phyloP scores from a whole-genome alignment of 805 yeast species.

The Debaryomyces prosopidis region DNA sequence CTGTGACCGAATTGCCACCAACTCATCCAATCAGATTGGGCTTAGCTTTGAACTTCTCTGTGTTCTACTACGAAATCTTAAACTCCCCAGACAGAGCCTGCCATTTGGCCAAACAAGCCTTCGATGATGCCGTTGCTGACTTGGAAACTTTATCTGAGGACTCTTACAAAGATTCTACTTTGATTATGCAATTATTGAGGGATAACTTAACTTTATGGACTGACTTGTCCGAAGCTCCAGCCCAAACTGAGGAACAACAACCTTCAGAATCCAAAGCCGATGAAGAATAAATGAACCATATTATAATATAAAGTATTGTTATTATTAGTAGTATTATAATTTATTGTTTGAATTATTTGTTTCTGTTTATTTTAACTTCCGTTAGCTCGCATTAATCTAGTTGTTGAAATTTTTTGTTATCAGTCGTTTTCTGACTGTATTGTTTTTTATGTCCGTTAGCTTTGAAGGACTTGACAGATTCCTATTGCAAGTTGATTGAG shows the following conservation, averaged over 20 bases:
- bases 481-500: not conserved
- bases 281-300: conserved; percentile 16
- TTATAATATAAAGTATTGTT: conserved; percentile 1
- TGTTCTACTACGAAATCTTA: conserved; percentile 96
- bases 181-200: conserved; percentile 98
- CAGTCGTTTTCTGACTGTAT: not conserved
- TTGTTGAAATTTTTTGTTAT: not conserved
- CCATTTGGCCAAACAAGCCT: conserved; percentile 97
- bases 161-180: conserved; percentile 96
- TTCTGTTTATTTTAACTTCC: not conserved
- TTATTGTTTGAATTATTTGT: conserved; percentile 1
- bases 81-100: conserved; percentile 99
- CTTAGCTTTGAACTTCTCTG: conserved; percentile 95
- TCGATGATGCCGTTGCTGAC: conserved; percentile 98
- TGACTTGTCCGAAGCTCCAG: conserved; percentile 81
- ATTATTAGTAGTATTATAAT: not conserved
- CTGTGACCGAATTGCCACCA: conserved; percentile 95
- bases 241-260: conserved; percentile 33
- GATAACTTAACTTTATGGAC: conserved; percentile 99
- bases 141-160: conserved; percentile 96
- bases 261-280: conserved; percentile 18
- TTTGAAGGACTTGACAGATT: not conserved
- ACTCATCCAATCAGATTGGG: conserved; percentile 99
- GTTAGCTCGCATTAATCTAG: not conserved
- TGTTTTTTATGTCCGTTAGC: not conserved